phyloP scores from a whole-genome alignment of 371 early-diverging fungal genomes.

The Mucor piriformis region DNA sequence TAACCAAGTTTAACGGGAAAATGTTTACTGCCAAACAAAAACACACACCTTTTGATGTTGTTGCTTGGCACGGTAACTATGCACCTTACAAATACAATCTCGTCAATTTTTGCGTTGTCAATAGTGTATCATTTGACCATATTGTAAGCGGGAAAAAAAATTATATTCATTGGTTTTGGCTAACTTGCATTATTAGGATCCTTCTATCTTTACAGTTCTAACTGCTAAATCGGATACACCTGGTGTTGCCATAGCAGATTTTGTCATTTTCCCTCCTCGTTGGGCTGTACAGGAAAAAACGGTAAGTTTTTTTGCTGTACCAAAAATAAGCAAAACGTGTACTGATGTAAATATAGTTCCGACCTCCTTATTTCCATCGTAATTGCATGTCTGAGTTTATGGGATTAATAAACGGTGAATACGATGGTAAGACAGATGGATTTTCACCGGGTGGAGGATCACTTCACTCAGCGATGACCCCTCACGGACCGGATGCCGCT shows the following conservation, averaged over 20 bases:
- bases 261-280: constrained; percentile 97
- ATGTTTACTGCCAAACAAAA: constrained; percentile 74
- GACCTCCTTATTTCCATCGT: constrained; percentile 96
- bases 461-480: constrained; percentile 84
- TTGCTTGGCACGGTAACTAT: constrained; percentile 98
- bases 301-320: background rate
- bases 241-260: constrained; percentile 92
- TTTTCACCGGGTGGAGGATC: constrained; percentile 95
- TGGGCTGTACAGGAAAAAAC: constrained; percentile 93
- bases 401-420: constrained; percentile 90
- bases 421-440: constrained; percentile 92
- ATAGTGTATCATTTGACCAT: constrained; percentile 92
- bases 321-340: constrained; percentile 24
- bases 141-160: no score
- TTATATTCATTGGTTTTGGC: background rate
- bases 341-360: constrained; percentile 47
- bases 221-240: constrained; percentile 89
- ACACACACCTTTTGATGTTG: constrained; percentile 94
- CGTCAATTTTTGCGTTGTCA: constrained; percentile 81
- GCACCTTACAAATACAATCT: constrained; percentile 95
- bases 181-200: constrained; percentile 59
- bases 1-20: constrained; percentile 85
- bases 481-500: constrained; percentile 90
- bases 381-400: constrained; percentile 97
- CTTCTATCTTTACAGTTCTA: constrained; percentile 94